Evolutionary conservation across 2,329 filamentous ascomycete genomes (phyloP).

Genomic region (Lizonia empirigonia): DNA sequence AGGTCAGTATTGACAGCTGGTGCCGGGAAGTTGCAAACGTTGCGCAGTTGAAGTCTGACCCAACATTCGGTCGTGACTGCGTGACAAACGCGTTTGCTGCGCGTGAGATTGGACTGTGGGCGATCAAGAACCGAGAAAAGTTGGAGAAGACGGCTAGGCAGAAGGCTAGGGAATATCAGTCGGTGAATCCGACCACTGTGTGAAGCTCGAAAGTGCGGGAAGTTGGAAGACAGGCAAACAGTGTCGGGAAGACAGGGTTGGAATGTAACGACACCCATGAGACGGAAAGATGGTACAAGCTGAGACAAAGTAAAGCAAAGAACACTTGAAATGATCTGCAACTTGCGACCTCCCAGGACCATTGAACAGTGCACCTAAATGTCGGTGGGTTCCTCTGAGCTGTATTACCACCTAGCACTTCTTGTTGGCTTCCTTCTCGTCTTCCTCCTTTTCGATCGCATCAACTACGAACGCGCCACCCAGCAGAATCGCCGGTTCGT

Average conservation of each 20-base stretch:
- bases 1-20: conserved; percentile 40
- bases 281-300: not conserved
- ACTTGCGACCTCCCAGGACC: not conserved
- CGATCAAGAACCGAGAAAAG: conserved; percentile 47
- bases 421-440: conserved; percentile 19
- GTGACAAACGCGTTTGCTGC: conserved; percentile 58
- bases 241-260: not conserved
- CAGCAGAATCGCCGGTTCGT: conserved; percentile 59
- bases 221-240: not conserved
- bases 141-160: conserved; percentile 47
- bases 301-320: not conserved
- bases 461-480: conserved; percentile 59
- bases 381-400: not conserved
- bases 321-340: not conserved
- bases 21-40: conserved; percentile 26
- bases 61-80: conserved; percentile 52
- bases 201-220: not conserved
- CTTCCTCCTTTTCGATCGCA: conserved; percentile 51
- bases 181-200: not conserved
- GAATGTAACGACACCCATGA: not conserved
- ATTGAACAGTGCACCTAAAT: not conserved
- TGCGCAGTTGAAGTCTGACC: conserved; percentile 20
- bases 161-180: conserved; percentile 36
- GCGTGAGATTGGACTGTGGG: conserved; percentile 57
- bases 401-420: no score